A percentile compares a stretch with the other conserved stretches of the same genome.
Conservation (phyloP, 495 filamentous ascomycete genomes). For the Penicillium canariense region DNA sequence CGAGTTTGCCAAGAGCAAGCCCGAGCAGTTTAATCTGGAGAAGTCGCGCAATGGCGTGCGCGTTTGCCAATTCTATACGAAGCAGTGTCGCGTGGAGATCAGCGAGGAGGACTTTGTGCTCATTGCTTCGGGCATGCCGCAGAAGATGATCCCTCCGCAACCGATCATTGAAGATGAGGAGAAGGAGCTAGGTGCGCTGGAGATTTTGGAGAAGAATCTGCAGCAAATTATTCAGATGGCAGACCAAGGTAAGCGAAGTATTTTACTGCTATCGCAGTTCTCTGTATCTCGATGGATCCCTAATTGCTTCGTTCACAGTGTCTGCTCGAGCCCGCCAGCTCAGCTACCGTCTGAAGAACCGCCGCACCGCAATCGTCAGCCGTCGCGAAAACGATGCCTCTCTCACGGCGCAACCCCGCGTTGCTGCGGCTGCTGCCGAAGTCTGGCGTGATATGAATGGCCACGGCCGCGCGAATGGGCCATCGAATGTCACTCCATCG, state of each 20-base stretch:
- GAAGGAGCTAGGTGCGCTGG: slow-evolving; percentile 77
- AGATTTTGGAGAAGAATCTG: slow-evolving; percentile 76
- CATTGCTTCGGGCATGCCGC: slow-evolving; percentile 75
- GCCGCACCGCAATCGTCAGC: slow-evolving; percentile 66
- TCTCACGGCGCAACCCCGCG: slow-evolving; percentile 31
- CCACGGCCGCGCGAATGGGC: slow-evolving; percentile 28
- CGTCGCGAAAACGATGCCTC: slow-evolving; percentile 52
- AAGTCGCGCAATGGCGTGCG: slow-evolving; percentile 64
- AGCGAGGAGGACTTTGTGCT: slow-evolving; percentile 82
- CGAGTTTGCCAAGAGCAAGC: slow-evolving; percentile 76
- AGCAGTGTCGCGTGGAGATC: slow-evolving; percentile 79
- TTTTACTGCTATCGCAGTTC: too few relatives aligned
- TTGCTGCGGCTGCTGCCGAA: slow-evolving; percentile 30
- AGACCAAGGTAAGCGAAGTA: slow-evolving; percentile 62
- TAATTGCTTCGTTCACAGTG: slow-evolving; percentile 41
- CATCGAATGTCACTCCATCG: slow-evolving; percentile 35
- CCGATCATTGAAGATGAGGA: slow-evolving; percentile 83
- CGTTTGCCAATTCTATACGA: slow-evolving; percentile 77
- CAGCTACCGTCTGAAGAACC: slow-evolving; percentile 75
- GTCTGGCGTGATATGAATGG: slow-evolving; percentile 39
- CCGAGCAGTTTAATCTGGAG: slow-evolving; percentile 72
- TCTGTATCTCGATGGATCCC: slow-evolving; percentile 7
- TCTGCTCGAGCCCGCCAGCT: slow-evolving; percentile 77
- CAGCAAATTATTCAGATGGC: slow-evolving; percentile 73
- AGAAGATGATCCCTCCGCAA: slow-evolving; percentile 79